phyloP scores from a whole-genome alignment of 257 asterid genomes.

The Ilex asprella region DNA sequence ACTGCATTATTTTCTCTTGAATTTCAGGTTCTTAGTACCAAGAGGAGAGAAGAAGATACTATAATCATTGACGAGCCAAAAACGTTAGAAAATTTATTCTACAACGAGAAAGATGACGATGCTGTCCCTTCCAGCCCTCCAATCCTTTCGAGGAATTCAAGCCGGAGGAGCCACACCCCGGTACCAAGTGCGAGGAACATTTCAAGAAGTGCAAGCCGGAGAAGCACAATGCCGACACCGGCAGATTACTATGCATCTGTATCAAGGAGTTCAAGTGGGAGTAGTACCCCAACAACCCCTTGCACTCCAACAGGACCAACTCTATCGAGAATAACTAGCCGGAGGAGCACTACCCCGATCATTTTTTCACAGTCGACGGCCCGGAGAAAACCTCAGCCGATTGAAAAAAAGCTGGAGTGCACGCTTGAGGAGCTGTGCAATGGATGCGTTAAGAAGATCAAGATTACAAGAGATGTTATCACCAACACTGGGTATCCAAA shows the following conservation, averaged over 20 bases:
- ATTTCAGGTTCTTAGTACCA: constrained; percentile 58
- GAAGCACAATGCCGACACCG: no score
- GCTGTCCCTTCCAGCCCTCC: constrained; percentile 57
- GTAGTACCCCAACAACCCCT: constrained; percentile 20
- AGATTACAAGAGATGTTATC: constrained; percentile 74
- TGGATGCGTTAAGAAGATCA: constrained; percentile 71
- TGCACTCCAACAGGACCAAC: constrained; percentile 29
- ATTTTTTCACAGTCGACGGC: constrained; percentile 64
- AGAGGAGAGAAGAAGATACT: constrained; percentile 50
- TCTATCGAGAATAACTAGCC: constrained; percentile 38
- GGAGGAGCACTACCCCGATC: constrained; percentile 51
- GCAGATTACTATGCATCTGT: neutral
- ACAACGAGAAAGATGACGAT: constrained; percentile 19
- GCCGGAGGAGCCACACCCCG: constrained; percentile 33
- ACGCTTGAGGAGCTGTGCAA: constrained; percentile 78
- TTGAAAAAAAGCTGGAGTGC: constrained; percentile 68
- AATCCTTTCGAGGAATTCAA: constrained; percentile 60
- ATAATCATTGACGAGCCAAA: constrained; percentile 17
- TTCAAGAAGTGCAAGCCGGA: neutral
- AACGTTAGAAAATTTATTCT: constrained; percentile 24
- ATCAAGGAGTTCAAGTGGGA: neutral
- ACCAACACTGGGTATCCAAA: constrained; percentile 58
- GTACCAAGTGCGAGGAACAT: constrained; percentile 19
- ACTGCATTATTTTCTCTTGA: neutral
- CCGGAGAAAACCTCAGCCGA: constrained; percentile 54